A percentile compares a stretch with the other conserved stretches of the same genome.
Conservation (phyloP, 148 eudicot genomes). For the Pouteria glomerata region DNA sequence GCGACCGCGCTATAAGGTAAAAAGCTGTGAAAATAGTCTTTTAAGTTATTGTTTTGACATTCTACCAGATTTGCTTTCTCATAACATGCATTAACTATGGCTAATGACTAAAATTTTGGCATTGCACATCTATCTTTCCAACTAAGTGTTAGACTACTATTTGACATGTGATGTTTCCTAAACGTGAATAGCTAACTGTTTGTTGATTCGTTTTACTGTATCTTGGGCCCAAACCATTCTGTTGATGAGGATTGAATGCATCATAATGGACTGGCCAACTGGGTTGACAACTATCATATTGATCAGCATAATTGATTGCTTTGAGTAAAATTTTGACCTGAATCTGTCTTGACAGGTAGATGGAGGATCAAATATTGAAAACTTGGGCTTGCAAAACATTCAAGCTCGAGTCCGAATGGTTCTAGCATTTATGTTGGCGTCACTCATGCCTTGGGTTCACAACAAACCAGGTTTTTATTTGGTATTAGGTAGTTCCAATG, state of each 20-base stretch:
- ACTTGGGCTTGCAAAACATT: conserved; percentile 88
- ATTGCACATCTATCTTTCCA: background rate
- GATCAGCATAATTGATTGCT: background rate
- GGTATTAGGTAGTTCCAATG: conserved; percentile 94
- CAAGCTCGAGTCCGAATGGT: conserved; percentile 99
- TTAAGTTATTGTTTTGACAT: background rate
- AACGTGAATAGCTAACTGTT: background rate
- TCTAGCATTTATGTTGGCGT: conserved; percentile 92
- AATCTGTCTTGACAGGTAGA: conserved; percentile 52
- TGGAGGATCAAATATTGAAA: conserved; percentile 91
- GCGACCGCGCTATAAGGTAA: conserved; percentile 84
- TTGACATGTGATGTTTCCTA: background rate
- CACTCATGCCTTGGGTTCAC: conserved; percentile 98
- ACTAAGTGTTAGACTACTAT: background rate
- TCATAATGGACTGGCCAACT: background rate
- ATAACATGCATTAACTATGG: background rate
- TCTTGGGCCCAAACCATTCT: background rate
- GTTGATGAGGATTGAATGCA: background rate
- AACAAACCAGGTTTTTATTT: conserved; percentile 84
- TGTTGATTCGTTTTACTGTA: background rate
- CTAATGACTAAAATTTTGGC: background rate
- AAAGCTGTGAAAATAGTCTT: background rate
- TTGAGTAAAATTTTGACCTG: background rate
- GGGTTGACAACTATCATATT: background rate
- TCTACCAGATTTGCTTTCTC: background rate